Conservation (phyloP, 1,139 yeast genomes). For the Blastobotrys proliferans region DNA sequence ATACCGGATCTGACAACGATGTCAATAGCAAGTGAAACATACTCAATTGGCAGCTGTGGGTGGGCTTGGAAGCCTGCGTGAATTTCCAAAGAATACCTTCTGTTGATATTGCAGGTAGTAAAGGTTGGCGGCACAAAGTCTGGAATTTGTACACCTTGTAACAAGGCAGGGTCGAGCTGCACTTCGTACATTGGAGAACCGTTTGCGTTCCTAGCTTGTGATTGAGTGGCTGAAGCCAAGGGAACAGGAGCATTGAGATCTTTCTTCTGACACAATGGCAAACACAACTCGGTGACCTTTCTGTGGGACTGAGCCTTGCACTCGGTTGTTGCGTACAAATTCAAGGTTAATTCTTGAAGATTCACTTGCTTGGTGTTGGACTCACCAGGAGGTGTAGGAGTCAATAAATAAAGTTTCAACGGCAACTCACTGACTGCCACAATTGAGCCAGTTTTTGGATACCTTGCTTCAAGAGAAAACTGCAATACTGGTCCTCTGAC, state of each 20-base stretch:
- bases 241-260: slow-evolving; percentile 16
- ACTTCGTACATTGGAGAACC: slow-evolving; percentile 22
- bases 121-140: slow-evolving; percentile 52
- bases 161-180: slow-evolving; percentile 19
- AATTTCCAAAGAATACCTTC: slow-evolving; percentile 46
- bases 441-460: slow-evolving; percentile 20
- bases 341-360: slow-evolving; percentile 23
- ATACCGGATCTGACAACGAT: slow-evolving; percentile 26
- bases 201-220: slow-evolving; percentile 13
- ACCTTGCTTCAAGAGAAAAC: slow-evolving; percentile 29
- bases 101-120: slow-evolving; percentile 51
- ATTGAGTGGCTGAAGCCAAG: slow-evolving; percentile 15
- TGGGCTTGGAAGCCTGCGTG: slow-evolving; percentile 44
- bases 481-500: slow-evolving; percentile 16
- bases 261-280: slow-evolving; percentile 19
- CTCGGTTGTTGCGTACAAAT: slow-evolving; percentile 28
- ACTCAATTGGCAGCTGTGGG: slow-evolving; percentile 25
- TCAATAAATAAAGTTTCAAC: slow-evolving; percentile 23
- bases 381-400: neutral
- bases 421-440: slow-evolving; percentile 27
- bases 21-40: slow-evolving; percentile 22
- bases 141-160: slow-evolving; percentile 44
- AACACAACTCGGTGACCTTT: slow-evolving; percentile 19
- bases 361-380: slow-evolving; percentile 16
- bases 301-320: slow-evolving; percentile 27